Evolutionary conservation across 2,329 filamentous ascomycete species (phyloP).

Genomic region (Ampelomyces quisqualis): DNA sequence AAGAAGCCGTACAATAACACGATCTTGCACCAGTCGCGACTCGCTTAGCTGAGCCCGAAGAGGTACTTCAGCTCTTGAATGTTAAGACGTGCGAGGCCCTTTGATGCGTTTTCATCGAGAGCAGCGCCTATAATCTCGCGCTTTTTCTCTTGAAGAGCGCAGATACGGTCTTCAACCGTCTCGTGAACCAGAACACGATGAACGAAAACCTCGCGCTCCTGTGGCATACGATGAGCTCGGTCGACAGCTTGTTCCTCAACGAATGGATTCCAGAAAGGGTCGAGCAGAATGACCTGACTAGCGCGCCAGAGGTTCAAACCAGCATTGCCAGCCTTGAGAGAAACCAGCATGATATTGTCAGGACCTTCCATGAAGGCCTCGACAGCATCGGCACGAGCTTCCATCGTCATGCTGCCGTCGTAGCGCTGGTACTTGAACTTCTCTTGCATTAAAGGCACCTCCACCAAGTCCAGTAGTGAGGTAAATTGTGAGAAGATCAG

Average conservation of each 20-base stretch:
- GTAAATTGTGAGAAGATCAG: constrained; percentile 84
- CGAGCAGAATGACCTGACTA: constrained; percentile 83
- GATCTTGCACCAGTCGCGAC: background rate
- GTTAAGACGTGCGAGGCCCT: constrained; percentile 66
- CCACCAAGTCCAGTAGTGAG: constrained; percentile 72
- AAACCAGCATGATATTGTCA: constrained; percentile 71
- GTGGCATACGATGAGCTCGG: constrained; percentile 84
- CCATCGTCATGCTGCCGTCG: constrained; percentile 71
- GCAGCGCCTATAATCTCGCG: constrained; percentile 73
- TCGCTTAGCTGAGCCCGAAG: constrained; percentile 52
- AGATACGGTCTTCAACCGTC: constrained; percentile 86
- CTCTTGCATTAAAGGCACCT: constrained; percentile 66
- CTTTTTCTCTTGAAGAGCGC: constrained; percentile 76
- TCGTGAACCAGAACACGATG: constrained; percentile 74
- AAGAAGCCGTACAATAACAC: background rate
- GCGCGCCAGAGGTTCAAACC: constrained; percentile 84
- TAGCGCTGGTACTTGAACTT: constrained; percentile 66
- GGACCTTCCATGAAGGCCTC: constrained; percentile 65
- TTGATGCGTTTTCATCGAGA: constrained; percentile 71
- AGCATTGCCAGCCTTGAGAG: constrained; percentile 77
- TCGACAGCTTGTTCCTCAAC: constrained; percentile 92
- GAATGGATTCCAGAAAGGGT: constrained; percentile 93
- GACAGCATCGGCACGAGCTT: constrained; percentile 66
- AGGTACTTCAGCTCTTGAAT: constrained; percentile 68
- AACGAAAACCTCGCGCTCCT: constrained; percentile 70